These are phyloP conservation scores for Chloris gayana DNA, from an alignment of 176 grass and related monocot genomes.

Conservation along the genomic window DNA sequence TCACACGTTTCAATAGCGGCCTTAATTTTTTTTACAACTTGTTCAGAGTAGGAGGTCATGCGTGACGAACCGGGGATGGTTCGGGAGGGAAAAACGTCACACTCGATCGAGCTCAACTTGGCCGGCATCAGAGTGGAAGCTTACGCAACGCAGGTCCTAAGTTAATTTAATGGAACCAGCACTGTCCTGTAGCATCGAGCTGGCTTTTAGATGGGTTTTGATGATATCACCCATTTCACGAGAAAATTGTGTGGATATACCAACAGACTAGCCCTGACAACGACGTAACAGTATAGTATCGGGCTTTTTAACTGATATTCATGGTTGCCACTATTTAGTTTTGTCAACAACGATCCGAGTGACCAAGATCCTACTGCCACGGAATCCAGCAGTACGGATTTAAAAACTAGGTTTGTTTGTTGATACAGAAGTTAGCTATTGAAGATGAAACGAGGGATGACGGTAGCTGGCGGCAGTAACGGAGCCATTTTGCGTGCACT, in stretches of 20 bases:
- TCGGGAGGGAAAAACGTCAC: neutral
- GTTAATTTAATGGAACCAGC: neutral
- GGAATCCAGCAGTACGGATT: neutral
- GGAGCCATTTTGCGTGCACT: neutral
- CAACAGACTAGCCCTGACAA: neutral
- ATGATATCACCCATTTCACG: neutral
- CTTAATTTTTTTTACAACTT: neutral
- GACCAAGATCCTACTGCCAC: neutral
- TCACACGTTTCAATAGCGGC: neutral
- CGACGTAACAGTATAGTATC: neutral
- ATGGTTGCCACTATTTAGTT: too few species aligned
- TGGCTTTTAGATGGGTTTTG: neutral
- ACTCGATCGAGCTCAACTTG: neutral
- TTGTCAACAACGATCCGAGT: neutral
- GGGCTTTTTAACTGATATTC: too few species aligned
- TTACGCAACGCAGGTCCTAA: neutral
- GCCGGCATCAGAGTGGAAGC: neutral
- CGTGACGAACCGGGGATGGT: slow-evolving; percentile 16
- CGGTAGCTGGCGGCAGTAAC: neutral
- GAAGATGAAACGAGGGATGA: neutral
- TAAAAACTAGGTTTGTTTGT: neutral
- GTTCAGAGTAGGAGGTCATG: neutral
- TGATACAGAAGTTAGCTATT: neutral
- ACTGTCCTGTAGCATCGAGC: neutral
- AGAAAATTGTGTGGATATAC: neutral